These are phyloP conservation scores for Termitomyces sp. DNA, from an alignment of 768 basidiomycete genomes.

Conservation along the genomic window DNA sequence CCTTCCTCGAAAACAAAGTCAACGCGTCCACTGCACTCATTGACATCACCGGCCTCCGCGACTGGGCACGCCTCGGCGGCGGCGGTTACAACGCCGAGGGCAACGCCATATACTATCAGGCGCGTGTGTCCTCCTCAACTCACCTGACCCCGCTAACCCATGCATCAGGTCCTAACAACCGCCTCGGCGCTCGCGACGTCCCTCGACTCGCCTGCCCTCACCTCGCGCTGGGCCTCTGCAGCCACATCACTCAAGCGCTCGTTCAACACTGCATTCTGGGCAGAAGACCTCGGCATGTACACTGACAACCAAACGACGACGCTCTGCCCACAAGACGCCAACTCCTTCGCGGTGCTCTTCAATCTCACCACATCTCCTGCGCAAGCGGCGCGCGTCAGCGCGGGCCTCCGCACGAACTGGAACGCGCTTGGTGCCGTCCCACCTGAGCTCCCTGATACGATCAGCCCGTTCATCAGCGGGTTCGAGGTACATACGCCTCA, in stretches of 20 bases:
- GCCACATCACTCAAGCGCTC: slow-evolving; percentile 41
- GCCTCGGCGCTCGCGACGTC: slow-evolving; percentile 36
- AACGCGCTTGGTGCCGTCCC: slow-evolving; percentile 44
- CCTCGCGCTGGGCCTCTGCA: slow-evolving; percentile 33
- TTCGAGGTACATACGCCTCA: slow-evolving; percentile 37
- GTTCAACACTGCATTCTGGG: slow-evolving; percentile 51
- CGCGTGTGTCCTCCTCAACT: background rate
- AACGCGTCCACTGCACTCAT: slow-evolving; percentile 42
- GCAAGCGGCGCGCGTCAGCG: slow-evolving; percentile 37
- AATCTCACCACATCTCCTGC: slow-evolving; percentile 37
- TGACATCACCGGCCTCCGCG: slow-evolving; percentile 49
- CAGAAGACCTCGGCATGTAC: slow-evolving; percentile 40
- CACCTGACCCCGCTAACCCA: background rate
- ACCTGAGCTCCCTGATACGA: slow-evolving; percentile 53
- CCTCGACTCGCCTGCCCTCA: slow-evolving; percentile 21
- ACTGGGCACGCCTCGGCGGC: slow-evolving; percentile 52
- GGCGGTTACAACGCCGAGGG: slow-evolving; percentile 53
- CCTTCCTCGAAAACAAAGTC: slow-evolving; percentile 47
- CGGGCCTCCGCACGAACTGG: slow-evolving; percentile 46
- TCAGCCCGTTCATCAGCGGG: slow-evolving; percentile 53
- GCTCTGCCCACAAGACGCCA: slow-evolving; percentile 51
- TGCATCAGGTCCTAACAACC: slow-evolving; percentile 38
- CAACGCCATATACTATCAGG: slow-evolving; percentile 26
- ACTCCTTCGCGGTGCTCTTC: slow-evolving; percentile 49
- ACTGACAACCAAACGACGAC: slow-evolving; percentile 48